phyloP scores from a whole-genome alignment of 306 rosid genomes.

The Cucurbita maxima region DNA sequence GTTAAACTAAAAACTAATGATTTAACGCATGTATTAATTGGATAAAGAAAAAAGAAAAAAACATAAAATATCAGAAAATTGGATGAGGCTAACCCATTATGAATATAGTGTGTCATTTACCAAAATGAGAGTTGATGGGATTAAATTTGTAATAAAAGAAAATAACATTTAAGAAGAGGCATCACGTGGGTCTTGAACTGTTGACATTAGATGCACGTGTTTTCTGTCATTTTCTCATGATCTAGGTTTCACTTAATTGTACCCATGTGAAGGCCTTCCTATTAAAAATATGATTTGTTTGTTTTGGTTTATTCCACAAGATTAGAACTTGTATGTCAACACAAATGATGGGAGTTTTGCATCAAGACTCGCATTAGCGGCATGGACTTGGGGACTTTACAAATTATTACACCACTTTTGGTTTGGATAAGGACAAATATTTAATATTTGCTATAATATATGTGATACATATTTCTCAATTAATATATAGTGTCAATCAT shows the following conservation, averaged over 20 bases:
- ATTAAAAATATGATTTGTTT: background rate
- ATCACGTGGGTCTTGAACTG: background rate
- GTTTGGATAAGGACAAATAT: background rate
- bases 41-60: no score
- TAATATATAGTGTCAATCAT: background rate
- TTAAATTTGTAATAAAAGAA: no score
- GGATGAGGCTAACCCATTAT: no score
- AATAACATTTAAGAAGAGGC: background rate
- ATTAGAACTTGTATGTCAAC: background rate
- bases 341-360: background rate
- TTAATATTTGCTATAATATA: background rate
- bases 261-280: background rate
- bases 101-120: no score
- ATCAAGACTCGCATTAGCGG: background rate
- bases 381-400: background rate
- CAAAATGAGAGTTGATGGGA: no score
- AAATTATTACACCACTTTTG: background rate
- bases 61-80: no score
- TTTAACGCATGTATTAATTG: no score
- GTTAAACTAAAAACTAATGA: no score
- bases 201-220: conserved; percentile 5
- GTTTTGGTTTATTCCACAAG: background rate
- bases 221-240: background rate
- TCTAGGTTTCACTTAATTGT: background rate
- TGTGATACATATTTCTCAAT: background rate